Evolutionary conservation across 305 asterid species (phyloP).

Genomic region (Fraxinus ornus): DNA sequence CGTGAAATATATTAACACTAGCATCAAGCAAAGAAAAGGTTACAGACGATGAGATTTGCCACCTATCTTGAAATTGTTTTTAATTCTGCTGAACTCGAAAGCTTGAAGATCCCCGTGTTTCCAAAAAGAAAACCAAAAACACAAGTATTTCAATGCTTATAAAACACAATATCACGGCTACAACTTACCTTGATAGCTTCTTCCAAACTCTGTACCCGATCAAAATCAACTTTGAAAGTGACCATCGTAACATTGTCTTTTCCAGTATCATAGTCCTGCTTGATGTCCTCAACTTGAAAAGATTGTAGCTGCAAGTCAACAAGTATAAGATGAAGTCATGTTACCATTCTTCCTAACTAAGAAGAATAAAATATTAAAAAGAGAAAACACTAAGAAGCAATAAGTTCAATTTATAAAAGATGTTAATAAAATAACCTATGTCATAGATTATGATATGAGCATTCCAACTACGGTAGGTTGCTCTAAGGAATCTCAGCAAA

Average conservation of each 20-base stretch:
- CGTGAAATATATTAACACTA: slow-evolving; percentile 7
- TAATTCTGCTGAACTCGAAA: not conserved
- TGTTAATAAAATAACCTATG: not conserved
- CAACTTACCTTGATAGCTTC: slow-evolving; percentile 77
- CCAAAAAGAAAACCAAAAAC: slow-evolving; percentile 5
- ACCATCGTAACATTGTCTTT: slow-evolving; percentile 75
- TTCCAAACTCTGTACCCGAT: slow-evolving; percentile 64
- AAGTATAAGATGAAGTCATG: slow-evolving; percentile 2
- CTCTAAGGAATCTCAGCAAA: not conserved
- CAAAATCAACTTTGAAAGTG: slow-evolving; percentile 86
- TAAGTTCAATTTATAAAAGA: not conserved
- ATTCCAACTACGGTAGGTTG: not conserved
- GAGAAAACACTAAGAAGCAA: not conserved
- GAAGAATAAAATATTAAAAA: not conserved
- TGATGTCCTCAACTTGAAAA: slow-evolving; percentile 80
- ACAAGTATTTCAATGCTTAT: slow-evolving; percentile 38
- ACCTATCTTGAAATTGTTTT: slow-evolving; percentile 3
- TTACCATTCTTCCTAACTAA: not conserved
- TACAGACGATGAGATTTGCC: slow-evolving; percentile 1
- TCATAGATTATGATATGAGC: not conserved
- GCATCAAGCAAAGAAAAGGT: not conserved
- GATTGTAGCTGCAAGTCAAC: slow-evolving; percentile 67
- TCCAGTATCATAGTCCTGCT: slow-evolving; percentile 94
- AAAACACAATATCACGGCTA: slow-evolving; percentile 76
- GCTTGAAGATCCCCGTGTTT: not conserved